A percentile compares a stretch with the other conserved stretches of the same genome.
Evolutionary conservation across 2,329 filamentous ascomycete species (phyloP).

Genomic region (Amauroascus niger): DNA sequence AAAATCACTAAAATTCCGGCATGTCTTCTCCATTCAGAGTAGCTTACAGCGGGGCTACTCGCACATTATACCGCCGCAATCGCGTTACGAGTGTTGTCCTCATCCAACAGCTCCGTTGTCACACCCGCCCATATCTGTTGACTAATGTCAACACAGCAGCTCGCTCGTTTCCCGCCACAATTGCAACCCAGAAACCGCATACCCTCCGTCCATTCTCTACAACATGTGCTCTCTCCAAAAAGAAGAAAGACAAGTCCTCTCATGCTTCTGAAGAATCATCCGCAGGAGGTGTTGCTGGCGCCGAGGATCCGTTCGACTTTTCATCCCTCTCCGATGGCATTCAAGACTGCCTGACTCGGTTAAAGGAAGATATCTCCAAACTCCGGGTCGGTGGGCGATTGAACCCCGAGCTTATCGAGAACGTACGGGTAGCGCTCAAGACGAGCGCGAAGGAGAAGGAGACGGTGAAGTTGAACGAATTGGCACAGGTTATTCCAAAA

Average conservation of each 20-base stretch:
- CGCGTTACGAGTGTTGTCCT: too few relatives aligned
- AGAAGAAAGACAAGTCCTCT: constrained; percentile 44
- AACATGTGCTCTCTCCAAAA: constrained; percentile 38
- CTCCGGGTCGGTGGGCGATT: constrained; percentile 53
- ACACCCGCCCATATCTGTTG: neutral
- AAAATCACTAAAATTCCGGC: neutral
- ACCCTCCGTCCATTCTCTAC: constrained; percentile 32
- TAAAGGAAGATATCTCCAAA: constrained; percentile 54
- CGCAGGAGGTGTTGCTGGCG: constrained; percentile 25
- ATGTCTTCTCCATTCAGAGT: constrained; percentile 7
- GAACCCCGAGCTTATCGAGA: constrained; percentile 53
- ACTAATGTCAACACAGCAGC: neutral
- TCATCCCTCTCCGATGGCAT: constrained; percentile 49
- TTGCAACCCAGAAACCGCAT: neutral
- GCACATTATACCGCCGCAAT: neutral
- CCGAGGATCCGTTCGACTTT: constrained; percentile 52
- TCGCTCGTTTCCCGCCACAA: neutral
- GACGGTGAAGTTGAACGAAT: constrained; percentile 48
- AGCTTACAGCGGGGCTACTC: neutral
- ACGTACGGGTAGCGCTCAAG: constrained; percentile 51
- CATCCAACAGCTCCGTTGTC: neutral
- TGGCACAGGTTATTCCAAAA: constrained; percentile 59
- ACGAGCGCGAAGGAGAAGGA: constrained; percentile 41
- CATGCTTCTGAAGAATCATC: constrained; percentile 28
- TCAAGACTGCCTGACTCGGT: constrained; percentile 43